Evolutionary conservation across 2,329 filamentous ascomycete species (phyloP).

Genomic region (Talaromyces verruculosus): DNA sequence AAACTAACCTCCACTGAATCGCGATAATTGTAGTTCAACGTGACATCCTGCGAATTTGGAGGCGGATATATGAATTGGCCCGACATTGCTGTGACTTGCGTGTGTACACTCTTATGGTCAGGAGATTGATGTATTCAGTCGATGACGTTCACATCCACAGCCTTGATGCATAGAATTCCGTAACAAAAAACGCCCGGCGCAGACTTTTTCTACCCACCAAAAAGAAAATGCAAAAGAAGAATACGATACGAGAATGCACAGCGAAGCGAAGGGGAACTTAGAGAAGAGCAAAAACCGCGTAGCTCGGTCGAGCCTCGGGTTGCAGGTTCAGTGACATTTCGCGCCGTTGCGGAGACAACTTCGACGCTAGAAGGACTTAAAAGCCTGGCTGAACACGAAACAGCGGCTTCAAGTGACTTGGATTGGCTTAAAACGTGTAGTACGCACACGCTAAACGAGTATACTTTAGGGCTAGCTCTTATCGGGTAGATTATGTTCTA

Average conservation of each 20-base stretch:
- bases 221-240: neutral
- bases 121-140: neutral
- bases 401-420: neutral
- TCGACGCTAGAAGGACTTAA: neutral
- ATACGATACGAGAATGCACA: neutral
- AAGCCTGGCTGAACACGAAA: neutral
- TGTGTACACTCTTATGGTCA: neutral
- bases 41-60: neutral
- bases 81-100: neutral
- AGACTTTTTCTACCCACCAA: neutral
- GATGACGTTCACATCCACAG: neutral
- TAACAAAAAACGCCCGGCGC: neutral
- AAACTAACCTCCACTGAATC: conserved; percentile 16
- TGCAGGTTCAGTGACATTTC: neutral
- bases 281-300: neutral
- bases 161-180: neutral
- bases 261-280: neutral
- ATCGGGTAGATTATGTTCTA: neutral
- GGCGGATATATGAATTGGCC: conserved; percentile 20
- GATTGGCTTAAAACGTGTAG: neutral
- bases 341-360: neutral
- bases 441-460: neutral
- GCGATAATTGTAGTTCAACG: conserved; percentile 9
- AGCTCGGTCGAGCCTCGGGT: neutral
- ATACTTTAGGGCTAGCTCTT: neutral